Percentiles rank a stretch among this genome's conserved stretches.
Evolutionary conservation across 2,329 filamentous ascomycete species (phyloP).

Genomic region (Epichloe brachyelytri): DNA sequence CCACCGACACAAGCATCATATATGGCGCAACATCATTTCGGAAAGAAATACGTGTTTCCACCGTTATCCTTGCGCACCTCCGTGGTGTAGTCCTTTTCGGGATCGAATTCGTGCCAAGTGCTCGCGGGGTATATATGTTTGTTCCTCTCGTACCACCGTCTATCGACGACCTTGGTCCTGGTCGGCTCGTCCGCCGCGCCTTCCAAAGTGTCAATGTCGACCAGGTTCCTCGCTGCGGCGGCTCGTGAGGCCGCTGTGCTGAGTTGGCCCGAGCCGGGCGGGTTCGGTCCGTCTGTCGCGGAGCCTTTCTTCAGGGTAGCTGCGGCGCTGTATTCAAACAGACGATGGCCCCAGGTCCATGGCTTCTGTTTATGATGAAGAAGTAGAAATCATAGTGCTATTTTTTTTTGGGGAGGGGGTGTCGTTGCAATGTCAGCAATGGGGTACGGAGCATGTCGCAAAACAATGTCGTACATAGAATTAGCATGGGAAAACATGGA

Average conservation of each 20-base stretch:
- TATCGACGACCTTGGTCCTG: constrained; percentile 86
- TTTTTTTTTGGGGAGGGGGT: neutral
- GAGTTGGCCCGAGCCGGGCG: constrained; percentile 13
- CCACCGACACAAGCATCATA: neutral
- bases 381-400: constrained; percentile 97
- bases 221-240: constrained; percentile 24
- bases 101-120: constrained; percentile 90
- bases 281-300: neutral
- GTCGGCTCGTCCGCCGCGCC: constrained; percentile 66
- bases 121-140: constrained; percentile 98
- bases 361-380: constrained; percentile 80
- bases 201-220: constrained; percentile 49
- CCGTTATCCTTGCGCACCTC: constrained; percentile 71
- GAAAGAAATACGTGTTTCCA: constrained; percentile 90
- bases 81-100: constrained; percentile 69
- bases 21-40: constrained; percentile 19
- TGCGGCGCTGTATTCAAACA: constrained; percentile 64
- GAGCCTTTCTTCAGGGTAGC: constrained; percentile 20
- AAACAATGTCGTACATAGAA: neutral
- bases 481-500: neutral
- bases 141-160: constrained; percentile 92
- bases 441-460: neutral
- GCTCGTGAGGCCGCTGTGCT: constrained; percentile 22
- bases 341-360: constrained; percentile 56
- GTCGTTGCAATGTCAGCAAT: neutral